These are phyloP conservation scores for Glebionis coronaria DNA, from an alignment of 129 eudicot genomes.

Conservation along the genomic window DNA sequence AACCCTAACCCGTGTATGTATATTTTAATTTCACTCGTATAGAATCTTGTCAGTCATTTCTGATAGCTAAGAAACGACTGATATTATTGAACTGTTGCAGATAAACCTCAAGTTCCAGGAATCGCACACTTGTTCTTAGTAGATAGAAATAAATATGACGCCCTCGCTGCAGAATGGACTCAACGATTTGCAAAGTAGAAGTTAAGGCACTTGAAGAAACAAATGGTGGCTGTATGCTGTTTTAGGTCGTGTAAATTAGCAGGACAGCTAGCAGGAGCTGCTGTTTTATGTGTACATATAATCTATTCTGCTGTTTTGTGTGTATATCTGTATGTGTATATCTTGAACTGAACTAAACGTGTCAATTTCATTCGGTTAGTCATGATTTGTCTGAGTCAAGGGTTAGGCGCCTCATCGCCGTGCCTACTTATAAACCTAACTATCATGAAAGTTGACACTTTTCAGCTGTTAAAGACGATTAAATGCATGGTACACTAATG, in stretches of 20 bases:
- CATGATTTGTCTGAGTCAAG: not conserved
- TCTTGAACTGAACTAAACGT: not conserved
- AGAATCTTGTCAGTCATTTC: not conserved
- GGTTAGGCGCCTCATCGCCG: slow-evolving; percentile 1
- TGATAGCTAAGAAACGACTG: not conserved
- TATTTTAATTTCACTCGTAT: not conserved
- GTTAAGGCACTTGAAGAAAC: not conserved
- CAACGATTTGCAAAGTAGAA: slow-evolving; percentile 71
- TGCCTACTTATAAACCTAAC: not conserved
- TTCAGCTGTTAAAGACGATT: not conserved
- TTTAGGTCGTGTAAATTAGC: not conserved
- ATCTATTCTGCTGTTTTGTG: not conserved
- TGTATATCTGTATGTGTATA: not conserved
- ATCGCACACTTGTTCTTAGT: slow-evolving; percentile 75
- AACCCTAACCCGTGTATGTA: slow-evolving; percentile 84
- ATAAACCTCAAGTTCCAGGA: slow-evolving; percentile 72
- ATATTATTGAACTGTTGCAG: slow-evolving; percentile 42
- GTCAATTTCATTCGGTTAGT: not conserved
- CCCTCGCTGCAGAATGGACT: slow-evolving; percentile 88
- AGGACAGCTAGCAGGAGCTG: not conserved
- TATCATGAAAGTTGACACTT: not conserved
- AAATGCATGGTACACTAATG: not conserved
- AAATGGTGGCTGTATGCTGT: slow-evolving; percentile 5
- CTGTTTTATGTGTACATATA: not conserved
- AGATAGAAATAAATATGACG: slow-evolving; percentile 69